Evolutionary conservation across 176 grass and related monocot genomes (phyloP).

Genomic region (Neostapfia colusana): DNA sequence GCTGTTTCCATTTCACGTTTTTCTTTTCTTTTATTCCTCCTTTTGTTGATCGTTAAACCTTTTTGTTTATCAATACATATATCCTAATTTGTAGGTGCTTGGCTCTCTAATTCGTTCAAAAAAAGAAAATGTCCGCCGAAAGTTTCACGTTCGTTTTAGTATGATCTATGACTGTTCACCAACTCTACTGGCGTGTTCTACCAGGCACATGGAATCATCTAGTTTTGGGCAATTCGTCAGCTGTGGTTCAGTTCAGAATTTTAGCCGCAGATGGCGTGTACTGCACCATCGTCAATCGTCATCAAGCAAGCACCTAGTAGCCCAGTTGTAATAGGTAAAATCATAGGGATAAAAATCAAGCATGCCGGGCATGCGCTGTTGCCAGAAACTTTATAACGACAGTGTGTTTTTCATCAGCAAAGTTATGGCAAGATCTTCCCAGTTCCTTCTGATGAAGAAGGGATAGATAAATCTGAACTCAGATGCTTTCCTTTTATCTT

Average conservation of each 20-base stretch:
- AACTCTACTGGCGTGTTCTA: constrained; percentile 1
- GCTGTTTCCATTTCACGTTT: no score
- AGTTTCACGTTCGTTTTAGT: neutral
- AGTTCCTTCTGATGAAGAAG: neutral
- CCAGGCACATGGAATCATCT: neutral
- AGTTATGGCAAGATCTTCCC: neutral
- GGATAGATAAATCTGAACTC: neutral
- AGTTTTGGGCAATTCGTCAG: neutral
- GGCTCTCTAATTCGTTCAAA: no score
- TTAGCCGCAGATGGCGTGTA: neutral
- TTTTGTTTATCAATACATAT: no score
- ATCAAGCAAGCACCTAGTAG: neutral
- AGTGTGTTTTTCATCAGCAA: neutral
- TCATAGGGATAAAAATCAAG: neutral
- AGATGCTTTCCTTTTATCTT: neutral
- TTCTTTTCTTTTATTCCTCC: no score
- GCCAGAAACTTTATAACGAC: neutral
- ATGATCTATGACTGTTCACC: constrained; percentile 8
- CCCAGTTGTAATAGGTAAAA: neutral
- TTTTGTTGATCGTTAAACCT: no score
- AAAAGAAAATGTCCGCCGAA: neutral
- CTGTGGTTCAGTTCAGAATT: neutral
- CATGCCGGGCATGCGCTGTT: neutral
- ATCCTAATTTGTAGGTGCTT: no score
- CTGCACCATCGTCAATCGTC: neutral